Percentiles rank a stretch among this genome's conserved stretches.
Conservation (phyloP, 2,329 filamentous ascomycete species). For the Trichoderma hamatum region DNA sequence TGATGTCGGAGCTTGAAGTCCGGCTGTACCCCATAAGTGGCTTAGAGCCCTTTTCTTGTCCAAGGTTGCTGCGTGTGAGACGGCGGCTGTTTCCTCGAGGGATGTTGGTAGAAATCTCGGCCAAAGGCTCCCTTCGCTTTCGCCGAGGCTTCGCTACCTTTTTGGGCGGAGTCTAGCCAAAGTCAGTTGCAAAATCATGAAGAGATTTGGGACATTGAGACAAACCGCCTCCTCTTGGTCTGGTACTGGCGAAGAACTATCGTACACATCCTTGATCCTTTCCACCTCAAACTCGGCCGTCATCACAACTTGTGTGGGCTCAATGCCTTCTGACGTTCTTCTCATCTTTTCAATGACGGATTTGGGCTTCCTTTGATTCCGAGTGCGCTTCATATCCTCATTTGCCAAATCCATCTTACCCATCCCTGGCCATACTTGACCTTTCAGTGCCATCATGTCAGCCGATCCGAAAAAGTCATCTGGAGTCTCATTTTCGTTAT, state of each 20-base stretch:
- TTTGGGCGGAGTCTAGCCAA: slow-evolving; percentile 35
- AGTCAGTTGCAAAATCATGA: not conserved
- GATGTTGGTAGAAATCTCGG: slow-evolving; percentile 43
- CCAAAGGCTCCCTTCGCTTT: slow-evolving; percentile 39
- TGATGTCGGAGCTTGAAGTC: slow-evolving; percentile 28
- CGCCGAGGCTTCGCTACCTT: slow-evolving; percentile 38
- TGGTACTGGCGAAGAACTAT: slow-evolving; percentile 54
- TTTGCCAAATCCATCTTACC: slow-evolving; percentile 79
- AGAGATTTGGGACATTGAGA: not conserved
- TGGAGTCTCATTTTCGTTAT: slow-evolving; percentile 36
- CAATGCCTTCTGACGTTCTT: slow-evolving; percentile 63
- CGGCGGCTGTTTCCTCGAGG: slow-evolving; percentile 36
- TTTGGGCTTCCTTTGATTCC: slow-evolving; percentile 78
- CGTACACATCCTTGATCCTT: slow-evolving; percentile 61
- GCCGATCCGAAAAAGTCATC: slow-evolving; percentile 35
- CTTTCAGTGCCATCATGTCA: slow-evolving; percentile 60
- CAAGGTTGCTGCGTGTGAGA: slow-evolving; percentile 30
- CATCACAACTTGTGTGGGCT: slow-evolving; percentile 68
- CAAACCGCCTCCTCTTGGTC: slow-evolving; percentile 50
- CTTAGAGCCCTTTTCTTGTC: slow-evolving; percentile 31
- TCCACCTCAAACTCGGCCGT: slow-evolving; percentile 54
- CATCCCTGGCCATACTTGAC: slow-evolving; percentile 77
- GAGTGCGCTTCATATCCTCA: slow-evolving; percentile 69
- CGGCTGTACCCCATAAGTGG: slow-evolving; percentile 29
- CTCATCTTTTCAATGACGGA: slow-evolving; percentile 70